Conservation (phyloP, 1,284 basidiomycete genomes). For the Sporisorium iseilematis-ciliati region DNA sequence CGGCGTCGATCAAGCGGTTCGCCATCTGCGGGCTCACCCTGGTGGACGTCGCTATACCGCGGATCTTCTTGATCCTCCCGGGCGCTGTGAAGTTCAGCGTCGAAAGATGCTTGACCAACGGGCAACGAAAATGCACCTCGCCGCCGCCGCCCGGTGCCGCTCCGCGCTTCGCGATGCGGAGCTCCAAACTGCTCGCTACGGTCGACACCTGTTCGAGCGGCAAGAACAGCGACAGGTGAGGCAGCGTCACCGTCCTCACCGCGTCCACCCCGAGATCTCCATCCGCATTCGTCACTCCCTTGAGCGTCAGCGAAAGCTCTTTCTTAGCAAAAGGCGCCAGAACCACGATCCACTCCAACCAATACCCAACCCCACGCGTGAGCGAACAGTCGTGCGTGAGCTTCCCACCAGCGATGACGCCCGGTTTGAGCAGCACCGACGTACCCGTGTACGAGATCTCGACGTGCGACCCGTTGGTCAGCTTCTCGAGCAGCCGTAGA, state of each 20-base stretch:
- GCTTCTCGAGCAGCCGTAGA: slow-evolving; percentile 86
- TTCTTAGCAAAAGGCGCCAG: slow-evolving; percentile 94
- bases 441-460: slow-evolving; percentile 90
- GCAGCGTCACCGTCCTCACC: slow-evolving; percentile 90
- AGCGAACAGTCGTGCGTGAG: slow-evolving; percentile 88
- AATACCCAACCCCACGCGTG: slow-evolving; percentile 91
- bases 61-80: slow-evolving; percentile 91
- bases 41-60: slow-evolving; percentile 81
- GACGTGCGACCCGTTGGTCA: slow-evolving; percentile 93
- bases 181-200: slow-evolving; percentile 64
- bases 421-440: slow-evolving; percentile 82
- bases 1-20: slow-evolving; percentile 95
- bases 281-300: slow-evolving; percentile 87
- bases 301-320: slow-evolving; percentile 82
- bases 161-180: slow-evolving; percentile 90
- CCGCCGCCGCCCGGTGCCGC: slow-evolving; percentile 92
- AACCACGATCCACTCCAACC: slow-evolving; percentile 88
- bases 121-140: slow-evolving; percentile 91
- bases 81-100: slow-evolving; percentile 86
- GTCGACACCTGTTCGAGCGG: slow-evolving; percentile 38
- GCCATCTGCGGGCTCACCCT: slow-evolving; percentile 97
- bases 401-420: slow-evolving; percentile 86
- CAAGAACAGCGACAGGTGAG: slow-evolving; percentile 86
- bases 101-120: slow-evolving; percentile 87
- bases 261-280: slow-evolving; percentile 76